Base-by-base conservation (phyloP, 305 asterid species). In the Fraxinus latifolia region DNA sequence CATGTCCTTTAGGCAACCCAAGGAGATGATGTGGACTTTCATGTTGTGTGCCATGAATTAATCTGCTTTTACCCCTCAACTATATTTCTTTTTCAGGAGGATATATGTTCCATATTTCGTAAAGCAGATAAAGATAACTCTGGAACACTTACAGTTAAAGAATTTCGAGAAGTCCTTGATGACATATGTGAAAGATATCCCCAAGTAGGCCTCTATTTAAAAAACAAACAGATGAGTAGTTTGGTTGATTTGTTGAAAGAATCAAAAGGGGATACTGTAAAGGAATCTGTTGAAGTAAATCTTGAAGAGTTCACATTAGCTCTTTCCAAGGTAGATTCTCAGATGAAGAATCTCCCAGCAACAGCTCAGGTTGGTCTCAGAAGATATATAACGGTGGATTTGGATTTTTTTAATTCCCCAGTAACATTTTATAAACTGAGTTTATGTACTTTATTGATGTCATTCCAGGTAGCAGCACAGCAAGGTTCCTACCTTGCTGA, bases 331-430 rank as follows among this genome's bases (percentile, higher is more conserved):
- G 98, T 93, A 44, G 98, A 96, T 89, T 87, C 94, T 79, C 92
- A 93, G 87, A 83, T 93, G 99, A 96, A 94, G 95, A 92, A 91
- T 84, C 99, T 96, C 81, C 99, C 99, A n/a, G 98, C 99, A 76
- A 96, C 99, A 27, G 99, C 99, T 34, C 99, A 96, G 98, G 99
- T 94, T 82, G 50, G 76, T 60, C 14, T 62, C n/a, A 23, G 27
- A 71, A 80, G 14, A 78, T 33, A 15, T 79, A 25, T 34, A 33
- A 65, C 50, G 79, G 15, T 86, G 78, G 74, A 75, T 31, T 23
- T 79, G 37, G 39, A 76, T 74, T 37, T 73, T 58, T 77, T 55
- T 25, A 32, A 2, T 55, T 27, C 4, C 17, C 42, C 7, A 34
- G 11, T 58, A 53, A 21, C 19, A 25, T 60, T 42, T 67, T 15